Percentiles rank a stretch among this genome's conserved stretches.
phyloP scores from a whole-genome alignment of 352 stramenopile genomes.

The Pythium chondricola region DNA sequence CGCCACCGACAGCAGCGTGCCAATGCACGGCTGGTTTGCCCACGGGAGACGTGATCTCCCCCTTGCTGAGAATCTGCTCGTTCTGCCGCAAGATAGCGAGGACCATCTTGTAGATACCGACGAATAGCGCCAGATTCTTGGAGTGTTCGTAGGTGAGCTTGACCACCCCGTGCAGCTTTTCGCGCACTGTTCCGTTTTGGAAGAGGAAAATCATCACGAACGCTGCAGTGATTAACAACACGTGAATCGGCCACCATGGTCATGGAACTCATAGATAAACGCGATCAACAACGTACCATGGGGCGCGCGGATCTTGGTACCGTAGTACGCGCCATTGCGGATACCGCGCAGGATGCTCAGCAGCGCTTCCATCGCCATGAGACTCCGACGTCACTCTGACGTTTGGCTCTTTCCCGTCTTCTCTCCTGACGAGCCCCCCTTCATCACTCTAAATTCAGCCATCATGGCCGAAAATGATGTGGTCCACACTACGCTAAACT shows the following conservation, averaged over 20 bases:
- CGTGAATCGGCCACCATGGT: no score
- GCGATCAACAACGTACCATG: conserved; percentile 44
- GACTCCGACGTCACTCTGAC: no score
- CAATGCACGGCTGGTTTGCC: conserved; percentile 67
- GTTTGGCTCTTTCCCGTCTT: conserved; percentile 2
- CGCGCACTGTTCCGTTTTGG: conserved; percentile 62
- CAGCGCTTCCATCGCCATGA: conserved; percentile 42
- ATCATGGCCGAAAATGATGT: no score
- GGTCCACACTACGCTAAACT: conserved; percentile 5
- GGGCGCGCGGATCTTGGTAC: conserved; percentile 83
- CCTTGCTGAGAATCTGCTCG: conserved; percentile 28
- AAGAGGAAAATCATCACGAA: conserved; percentile 90
- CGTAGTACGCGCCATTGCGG: conserved; percentile 86
- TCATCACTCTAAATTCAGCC: no score
- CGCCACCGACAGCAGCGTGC: conserved; percentile 74
- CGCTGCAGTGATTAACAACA: conserved; percentile 30
- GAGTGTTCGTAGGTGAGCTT: conserved; percentile 82
- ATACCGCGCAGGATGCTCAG: conserved; percentile 74
- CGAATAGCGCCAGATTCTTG: conserved; percentile 84
- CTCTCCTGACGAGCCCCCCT: background rate
- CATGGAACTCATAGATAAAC: background rate
- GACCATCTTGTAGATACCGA: conserved; percentile 83
- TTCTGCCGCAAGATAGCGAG: conserved; percentile 58
- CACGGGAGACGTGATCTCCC: conserved; percentile 27
- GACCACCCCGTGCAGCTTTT: conserved; percentile 71